Evolutionary conservation across 2,329 filamentous ascomycete species (phyloP).

Genomic region (Corniculantispora saksenae): DNA sequence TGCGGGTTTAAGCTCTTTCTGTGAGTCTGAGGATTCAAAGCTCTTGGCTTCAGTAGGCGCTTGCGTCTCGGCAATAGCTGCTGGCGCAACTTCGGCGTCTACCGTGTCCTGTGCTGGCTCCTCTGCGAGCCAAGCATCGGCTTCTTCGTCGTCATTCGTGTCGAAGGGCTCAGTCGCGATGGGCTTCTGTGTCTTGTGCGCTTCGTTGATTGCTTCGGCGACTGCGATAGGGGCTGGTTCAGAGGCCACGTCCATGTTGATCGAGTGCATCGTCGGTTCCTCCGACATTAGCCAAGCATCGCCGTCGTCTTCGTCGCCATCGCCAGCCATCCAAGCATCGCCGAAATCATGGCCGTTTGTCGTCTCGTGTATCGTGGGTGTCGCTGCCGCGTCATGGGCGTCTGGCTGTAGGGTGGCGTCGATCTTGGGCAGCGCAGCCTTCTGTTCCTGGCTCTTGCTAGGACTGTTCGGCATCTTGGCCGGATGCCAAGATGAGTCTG

Average conservation of each 20-base stretch:
- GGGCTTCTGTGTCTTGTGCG: not conserved
- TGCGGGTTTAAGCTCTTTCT: not conserved
- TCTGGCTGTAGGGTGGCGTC: not conserved
- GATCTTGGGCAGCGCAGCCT: not conserved
- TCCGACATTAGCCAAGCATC: conserved; percentile 25
- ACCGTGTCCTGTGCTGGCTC: not conserved
- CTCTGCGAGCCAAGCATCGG: conserved; percentile 9
- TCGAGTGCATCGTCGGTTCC: not conserved
- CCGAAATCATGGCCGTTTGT: conserved; percentile 10
- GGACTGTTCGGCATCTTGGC: conserved; percentile 40
- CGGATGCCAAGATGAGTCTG: conserved; percentile 43
- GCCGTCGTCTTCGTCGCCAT: conserved; percentile 27
- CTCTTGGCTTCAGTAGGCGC: not conserved
- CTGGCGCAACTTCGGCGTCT: not conserved
- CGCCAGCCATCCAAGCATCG: conserved; percentile 23
- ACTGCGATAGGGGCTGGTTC: not conserved
- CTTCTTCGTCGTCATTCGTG: conserved; percentile 2
- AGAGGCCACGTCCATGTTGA: not conserved
- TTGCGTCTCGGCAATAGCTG: not conserved
- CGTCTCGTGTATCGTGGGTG: conserved; percentile 4
- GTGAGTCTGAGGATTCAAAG: not conserved
- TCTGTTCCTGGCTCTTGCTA: conserved; percentile 23
- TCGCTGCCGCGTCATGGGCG: not conserved
- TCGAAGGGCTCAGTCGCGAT: not conserved
- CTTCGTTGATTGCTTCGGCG: not conserved